Evolutionary conservation across 192 early-diverging fungal species (phyloP), one percentile per base, ranked within the genome.

Genomic region (Anaeromyces robustus): DNA sequence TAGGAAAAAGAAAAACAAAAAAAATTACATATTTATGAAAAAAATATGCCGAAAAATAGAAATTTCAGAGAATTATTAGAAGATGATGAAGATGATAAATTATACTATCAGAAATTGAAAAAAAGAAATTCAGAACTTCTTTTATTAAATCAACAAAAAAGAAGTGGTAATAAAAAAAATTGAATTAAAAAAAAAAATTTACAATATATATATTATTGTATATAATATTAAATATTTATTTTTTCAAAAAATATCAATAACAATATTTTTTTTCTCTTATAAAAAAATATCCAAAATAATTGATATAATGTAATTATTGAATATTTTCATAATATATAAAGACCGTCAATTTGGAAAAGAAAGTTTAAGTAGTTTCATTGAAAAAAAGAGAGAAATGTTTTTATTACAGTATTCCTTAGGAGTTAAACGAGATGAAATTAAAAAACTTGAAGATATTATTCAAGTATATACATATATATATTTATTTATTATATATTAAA

Each of bases 351-450:
- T 89, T 79, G 87, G 87, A 19, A 89, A 89, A 80, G 89, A 90
- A 79, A 89, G 88, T 79, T 82, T 90, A 34, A 87, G 89, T 68
- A 87, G 88, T 77, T 90, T 90, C 77, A 88, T 90, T 79, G 87
- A 86, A 29, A 89, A 89, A 78, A 90, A 90, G 80, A 84, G 89
- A 13, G 87, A 89, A 83, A 90, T 90, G 89, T 90, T 90, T 79
- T 82, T 90, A 29, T 86, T 90, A 0, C 89, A 90, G 77, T 89
- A 89, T 79, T 86, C 89, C 4, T 84, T 90, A n/a, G 89, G 88
- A 6, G 89, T 90, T 16, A 90, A 90, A 79, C 29, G 87, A 28
- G 88, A 89, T 79, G 89, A 90, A 80, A 90, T 90, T 84, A 77
- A 84, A 41, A 90, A 90, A 78, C 83, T 90, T 81, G 89, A 90